These are phyloP conservation scores for Albophoma yamanashiensis DNA, from an alignment of 2,329 filamentous ascomycete species.

Conservation along the genomic window DNA sequence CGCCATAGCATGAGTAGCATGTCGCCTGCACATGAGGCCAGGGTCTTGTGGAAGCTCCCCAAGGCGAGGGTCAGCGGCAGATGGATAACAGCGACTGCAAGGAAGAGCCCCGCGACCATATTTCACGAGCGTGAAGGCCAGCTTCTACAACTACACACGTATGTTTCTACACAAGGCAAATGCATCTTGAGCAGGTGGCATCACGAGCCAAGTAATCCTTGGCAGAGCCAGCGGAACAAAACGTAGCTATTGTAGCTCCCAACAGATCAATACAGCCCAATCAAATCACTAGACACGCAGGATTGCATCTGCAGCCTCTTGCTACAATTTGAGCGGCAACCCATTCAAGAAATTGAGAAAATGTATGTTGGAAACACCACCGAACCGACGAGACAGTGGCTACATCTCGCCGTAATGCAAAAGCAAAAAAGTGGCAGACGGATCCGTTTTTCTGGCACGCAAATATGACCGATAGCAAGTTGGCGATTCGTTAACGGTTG, in stretches of 20 bases:
- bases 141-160: neutral
- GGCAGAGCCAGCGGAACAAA: neutral
- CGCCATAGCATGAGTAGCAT: no score
- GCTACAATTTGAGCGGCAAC: neutral
- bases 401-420: constrained; percentile 8
- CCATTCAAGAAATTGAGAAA: neutral
- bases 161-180: neutral
- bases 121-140: neutral
- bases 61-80: no score
- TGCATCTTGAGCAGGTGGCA: no score
- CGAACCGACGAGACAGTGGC: constrained; percentile 12
- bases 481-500: constrained; percentile 42
- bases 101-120: neutral
- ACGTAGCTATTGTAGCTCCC: neutral
- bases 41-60: no score
- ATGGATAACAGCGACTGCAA: neutral
- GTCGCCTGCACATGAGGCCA: no score
- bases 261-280: neutral
- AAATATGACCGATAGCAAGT: constrained; percentile 51
- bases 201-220: neutral
- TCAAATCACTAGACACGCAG: neutral
- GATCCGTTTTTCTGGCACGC: constrained; percentile 41
- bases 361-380: constrained; percentile 20
- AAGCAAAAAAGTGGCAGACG: constrained; percentile 13
- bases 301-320: neutral